Evolutionary conservation across 305 asterid species (phyloP), one percentile per base, ranked within the genome.

Genomic region (Plantago coronopus): DNA sequence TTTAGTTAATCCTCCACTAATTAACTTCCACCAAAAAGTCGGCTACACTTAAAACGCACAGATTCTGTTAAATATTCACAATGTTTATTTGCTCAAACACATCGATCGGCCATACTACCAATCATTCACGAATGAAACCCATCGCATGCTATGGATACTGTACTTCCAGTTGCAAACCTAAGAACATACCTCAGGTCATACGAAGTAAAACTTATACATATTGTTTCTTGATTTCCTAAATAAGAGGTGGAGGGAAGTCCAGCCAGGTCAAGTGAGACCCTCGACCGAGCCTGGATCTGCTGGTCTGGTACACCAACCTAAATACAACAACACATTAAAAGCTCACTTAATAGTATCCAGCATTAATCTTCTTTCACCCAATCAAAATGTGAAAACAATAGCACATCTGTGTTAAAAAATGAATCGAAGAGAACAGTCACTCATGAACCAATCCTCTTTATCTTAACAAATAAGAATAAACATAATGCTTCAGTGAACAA

Each of bases 401-500:
- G 0, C 42, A 11, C 12, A 38, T 38, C 10, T 38, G 15, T 11
- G 18, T 1, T 2, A 25, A 50, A 50, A 21, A 23, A 51, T 9
- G 40, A 15, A 23, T 38, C 1, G 12, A 38, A 38, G 43, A 38
- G 17, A 15, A 8, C 11, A 1, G 57, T 22, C 20, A 51, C 56
- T 31, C 16, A 31, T 51, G 10, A 10, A 51, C 14, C 58, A 53
- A 53, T 1, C 17, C 15, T 18, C 42, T 27, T 27, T 54, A 8
- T 2, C 59, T 54, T 54, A 54, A 16, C 43, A 25, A 25, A 27
- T n/a, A 54, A 15, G 16, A 6, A 19, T 54, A 54, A 54, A 25
- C 59, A 54, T 54, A 16, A 54, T 54, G 59, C 43, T 27, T 38
- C n/a, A 43, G 37, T 54, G 59, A 54, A 54, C 59, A 27, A 54